These are phyloP conservation scores for Fomes fomentarius DNA, from an alignment of 1,284 basidiomycete genomes.

Conservation along the genomic window DNA sequence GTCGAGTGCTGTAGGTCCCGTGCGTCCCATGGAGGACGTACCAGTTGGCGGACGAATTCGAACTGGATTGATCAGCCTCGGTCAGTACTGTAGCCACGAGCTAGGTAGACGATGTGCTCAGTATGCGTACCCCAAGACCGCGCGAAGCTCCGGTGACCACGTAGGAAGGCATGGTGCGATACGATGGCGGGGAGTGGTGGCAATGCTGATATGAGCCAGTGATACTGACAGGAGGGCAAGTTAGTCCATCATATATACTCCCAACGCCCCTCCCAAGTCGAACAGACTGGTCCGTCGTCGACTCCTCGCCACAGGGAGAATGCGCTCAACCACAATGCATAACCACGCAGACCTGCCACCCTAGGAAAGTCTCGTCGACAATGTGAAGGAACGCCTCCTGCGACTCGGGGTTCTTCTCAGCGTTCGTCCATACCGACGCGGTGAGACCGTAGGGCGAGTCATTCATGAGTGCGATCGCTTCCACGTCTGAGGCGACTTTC, in stretches of 20 bases:
- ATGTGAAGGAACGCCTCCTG: conserved; percentile 72
- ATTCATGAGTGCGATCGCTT: conserved; percentile 91
- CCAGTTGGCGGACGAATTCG: conserved; percentile 38
- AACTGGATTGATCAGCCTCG: conserved; percentile 30
- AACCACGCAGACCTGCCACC: too few relatives aligned
- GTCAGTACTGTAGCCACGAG: neutral
- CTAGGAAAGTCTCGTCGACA: conserved; percentile 68
- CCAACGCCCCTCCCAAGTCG: too few relatives aligned
- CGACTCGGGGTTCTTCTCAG: conserved; percentile 57
- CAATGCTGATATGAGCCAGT: neutral
- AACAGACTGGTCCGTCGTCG: too few relatives aligned
- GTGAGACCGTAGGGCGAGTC: conserved; percentile 96
- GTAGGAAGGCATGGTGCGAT: conserved; percentile 28
- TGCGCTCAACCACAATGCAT: too few relatives aligned
- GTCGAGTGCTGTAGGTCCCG: neutral
- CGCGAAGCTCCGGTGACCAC: conserved; percentile 28
- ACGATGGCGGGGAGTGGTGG: neutral
- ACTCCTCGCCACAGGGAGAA: too few relatives aligned
- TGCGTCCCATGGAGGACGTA: conserved; percentile 6
- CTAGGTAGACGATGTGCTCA: neutral
- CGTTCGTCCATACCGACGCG: conserved; percentile 91
- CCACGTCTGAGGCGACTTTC: conserved; percentile 84
- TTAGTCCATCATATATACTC: too few relatives aligned
- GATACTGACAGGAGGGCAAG: neutral
- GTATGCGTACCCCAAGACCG: conserved; percentile 27